These are phyloP conservation scores for Metarhizium humberi DNA, from an alignment of 2,329 filamentous ascomycete genomes.

Conservation along the genomic window DNA sequence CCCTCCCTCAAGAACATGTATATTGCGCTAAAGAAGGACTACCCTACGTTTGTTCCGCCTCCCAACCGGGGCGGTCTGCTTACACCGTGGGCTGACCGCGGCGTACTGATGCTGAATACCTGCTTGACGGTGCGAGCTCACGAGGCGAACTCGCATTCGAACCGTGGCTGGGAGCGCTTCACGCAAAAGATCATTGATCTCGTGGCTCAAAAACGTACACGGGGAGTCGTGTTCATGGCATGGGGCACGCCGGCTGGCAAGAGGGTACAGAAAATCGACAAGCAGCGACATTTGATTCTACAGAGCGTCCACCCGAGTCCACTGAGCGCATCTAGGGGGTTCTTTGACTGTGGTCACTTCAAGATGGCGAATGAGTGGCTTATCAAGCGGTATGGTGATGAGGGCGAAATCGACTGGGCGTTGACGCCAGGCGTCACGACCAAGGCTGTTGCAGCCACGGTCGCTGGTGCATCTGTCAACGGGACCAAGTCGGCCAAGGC, in stretches of 20 bases:
- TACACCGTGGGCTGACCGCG: constrained; percentile 87
- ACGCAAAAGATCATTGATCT: constrained; percentile 88
- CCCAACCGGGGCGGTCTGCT: constrained; percentile 73
- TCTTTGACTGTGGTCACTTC: constrained; percentile 78
- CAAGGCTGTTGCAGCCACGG: constrained; percentile 12
- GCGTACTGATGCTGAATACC: constrained; percentile 88
- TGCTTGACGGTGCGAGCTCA: constrained; percentile 88
- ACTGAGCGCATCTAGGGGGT: constrained; percentile 74
- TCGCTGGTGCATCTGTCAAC: constrained; percentile 15
- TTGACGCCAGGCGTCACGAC: constrained; percentile 30
- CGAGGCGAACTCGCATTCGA: constrained; percentile 76
- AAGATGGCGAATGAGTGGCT: constrained; percentile 81
- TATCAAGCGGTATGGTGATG: constrained; percentile 64
- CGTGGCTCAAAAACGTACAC: constrained; percentile 64
- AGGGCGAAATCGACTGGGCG: constrained; percentile 79
- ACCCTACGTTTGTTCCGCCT: constrained; percentile 67
- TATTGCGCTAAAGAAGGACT: constrained; percentile 77
- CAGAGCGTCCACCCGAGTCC: constrained; percentile 88
- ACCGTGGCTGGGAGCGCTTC: constrained; percentile 85
- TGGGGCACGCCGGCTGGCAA: constrained; percentile 85
- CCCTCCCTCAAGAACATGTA: constrained; percentile 94
- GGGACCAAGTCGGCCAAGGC: constrained; percentile 6
- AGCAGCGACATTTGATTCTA: constrained; percentile 68
- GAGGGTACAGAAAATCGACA: constrained; percentile 65
- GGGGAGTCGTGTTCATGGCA: constrained; percentile 87